Evolutionary conservation across 2,329 filamentous ascomycete genomes (phyloP).

Genomic region (Colletotrichum agaves): DNA sequence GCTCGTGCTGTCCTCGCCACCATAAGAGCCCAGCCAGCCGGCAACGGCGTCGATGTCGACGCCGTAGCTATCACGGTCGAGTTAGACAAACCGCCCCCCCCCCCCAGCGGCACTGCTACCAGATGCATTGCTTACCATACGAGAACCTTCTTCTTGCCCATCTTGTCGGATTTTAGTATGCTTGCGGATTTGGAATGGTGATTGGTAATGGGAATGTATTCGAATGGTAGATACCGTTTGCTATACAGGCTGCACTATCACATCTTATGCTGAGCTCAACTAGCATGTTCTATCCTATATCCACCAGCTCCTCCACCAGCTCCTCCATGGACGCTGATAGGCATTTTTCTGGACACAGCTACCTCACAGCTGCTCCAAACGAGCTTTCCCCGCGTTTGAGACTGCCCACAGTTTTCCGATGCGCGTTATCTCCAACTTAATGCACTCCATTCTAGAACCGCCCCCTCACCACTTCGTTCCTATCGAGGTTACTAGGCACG

Average conservation of each 20-base stretch:
- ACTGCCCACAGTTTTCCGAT: background rate
- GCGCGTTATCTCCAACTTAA: conserved; percentile 11
- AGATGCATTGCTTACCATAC: conserved; percentile 38
- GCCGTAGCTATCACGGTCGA: conserved; percentile 60
- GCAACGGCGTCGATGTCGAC: conserved; percentile 81
- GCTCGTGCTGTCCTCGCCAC: conserved; percentile 75
- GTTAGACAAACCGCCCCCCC: background rate
- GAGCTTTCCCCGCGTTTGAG: conserved; percentile 9
- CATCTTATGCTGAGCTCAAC: conserved; percentile 4
- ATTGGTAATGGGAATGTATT: background rate
- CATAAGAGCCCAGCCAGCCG: conserved; percentile 80
- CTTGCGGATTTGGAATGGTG: background rate
- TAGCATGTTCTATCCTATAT: background rate
- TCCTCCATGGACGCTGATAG: background rate
- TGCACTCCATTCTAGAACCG: background rate
- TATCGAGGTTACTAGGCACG: background rate
- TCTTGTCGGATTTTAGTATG: background rate
- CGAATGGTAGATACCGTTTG: background rate
- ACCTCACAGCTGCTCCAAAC: background rate
- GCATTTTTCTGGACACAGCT: background rate
- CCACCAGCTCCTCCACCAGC: background rate
- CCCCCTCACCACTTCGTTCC: background rate
- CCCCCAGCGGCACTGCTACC: too few relatives aligned
- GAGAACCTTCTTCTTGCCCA: conserved; percentile 43
- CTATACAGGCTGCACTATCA: background rate